Conservation (phyloP, 768 basidiomycete species). For the Hebeloma cylindrosporum region DNA sequence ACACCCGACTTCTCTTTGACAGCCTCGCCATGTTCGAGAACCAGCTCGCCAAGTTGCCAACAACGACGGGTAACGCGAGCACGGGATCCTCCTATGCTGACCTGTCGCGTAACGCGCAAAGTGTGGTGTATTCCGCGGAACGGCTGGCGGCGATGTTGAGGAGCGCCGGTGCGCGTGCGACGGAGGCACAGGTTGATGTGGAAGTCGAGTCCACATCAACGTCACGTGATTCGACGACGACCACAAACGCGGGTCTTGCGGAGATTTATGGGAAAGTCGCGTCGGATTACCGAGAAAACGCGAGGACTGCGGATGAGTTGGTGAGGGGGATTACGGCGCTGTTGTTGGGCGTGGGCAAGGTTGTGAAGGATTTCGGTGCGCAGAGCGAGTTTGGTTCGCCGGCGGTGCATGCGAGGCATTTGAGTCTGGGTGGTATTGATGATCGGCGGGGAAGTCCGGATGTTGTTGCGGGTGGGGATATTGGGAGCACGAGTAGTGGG, state of each 20-base stretch:
- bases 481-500: conserved; percentile 35
- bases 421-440: conserved; percentile 59
- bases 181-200: conserved; percentile 74
- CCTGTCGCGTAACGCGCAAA: conserved; percentile 59
- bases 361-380: conserved; percentile 55
- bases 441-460: conserved; percentile 34
- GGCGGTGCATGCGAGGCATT: conserved; percentile 47
- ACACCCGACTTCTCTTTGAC: conserved; percentile 69
- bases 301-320: conserved; percentile 76
- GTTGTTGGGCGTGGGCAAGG: conserved; percentile 70
- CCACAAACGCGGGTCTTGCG: conserved; percentile 36
- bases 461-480: conserved; percentile 24
- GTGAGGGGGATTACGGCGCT: conserved; percentile 76
- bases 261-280: conserved; percentile 72
- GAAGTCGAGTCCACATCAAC: conserved; percentile 53
- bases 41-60: conserved; percentile 56
- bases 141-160: conserved; percentile 63
- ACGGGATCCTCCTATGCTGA: conserved; percentile 45
- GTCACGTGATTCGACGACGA: conserved; percentile 9
- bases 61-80: conserved; percentile 20
- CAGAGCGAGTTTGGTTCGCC: conserved; percentile 27
- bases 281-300: conserved; percentile 68
- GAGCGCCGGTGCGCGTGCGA: conserved; percentile 51
- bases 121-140: conserved; percentile 65
- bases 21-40: conserved; percentile 69